A percentile compares a stretch with the other conserved stretches of the same genome.
These are phyloP conservation scores for Penicillium italicum DNA, from an alignment of 2,329 filamentous ascomycete species.

Conservation along the genomic window DNA sequence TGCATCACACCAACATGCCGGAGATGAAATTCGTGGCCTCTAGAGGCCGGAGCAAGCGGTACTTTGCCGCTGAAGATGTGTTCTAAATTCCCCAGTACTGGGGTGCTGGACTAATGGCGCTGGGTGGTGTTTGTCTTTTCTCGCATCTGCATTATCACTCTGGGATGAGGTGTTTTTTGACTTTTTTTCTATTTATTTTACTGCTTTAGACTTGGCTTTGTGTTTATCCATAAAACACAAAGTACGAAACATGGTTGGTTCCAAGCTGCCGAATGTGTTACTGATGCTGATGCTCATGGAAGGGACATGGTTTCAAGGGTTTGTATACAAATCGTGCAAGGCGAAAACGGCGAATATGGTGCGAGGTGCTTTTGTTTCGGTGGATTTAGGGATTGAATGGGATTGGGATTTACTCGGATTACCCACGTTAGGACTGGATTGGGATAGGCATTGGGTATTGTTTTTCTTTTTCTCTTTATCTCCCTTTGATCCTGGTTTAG, in stretches of 20 bases:
- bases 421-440: not conserved
- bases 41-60: slow-evolving; percentile 64
- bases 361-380: slow-evolving; percentile 8
- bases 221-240: slow-evolving; percentile 1
- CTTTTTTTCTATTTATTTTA: not conserved
- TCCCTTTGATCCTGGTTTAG: slow-evolving; percentile 9
- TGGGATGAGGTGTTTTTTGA: slow-evolving; percentile 5
- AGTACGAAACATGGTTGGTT: not conserved
- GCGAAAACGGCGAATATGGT: slow-evolving; percentile 12
- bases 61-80: slow-evolving; percentile 62
- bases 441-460: not conserved
- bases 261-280: not conserved
- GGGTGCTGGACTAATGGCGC: slow-evolving; percentile 2
- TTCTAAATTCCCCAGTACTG: slow-evolving; percentile 21
- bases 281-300: not conserved
- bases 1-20: slow-evolving; percentile 75
- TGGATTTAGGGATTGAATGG: not conserved
- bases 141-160: slow-evolving; percentile 23
- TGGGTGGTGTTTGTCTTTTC: slow-evolving; percentile 6
- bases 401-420: not conserved
- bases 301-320: not conserved
- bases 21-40: slow-evolving; percentile 68
- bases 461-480: not conserved
- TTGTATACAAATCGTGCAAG: slow-evolving; percentile 8
- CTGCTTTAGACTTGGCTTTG: slow-evolving; percentile 9